These are phyloP conservation scores for Penicillium fimorum DNA, from an alignment of 495 filamentous ascomycete species.

Conservation along the genomic window DNA sequence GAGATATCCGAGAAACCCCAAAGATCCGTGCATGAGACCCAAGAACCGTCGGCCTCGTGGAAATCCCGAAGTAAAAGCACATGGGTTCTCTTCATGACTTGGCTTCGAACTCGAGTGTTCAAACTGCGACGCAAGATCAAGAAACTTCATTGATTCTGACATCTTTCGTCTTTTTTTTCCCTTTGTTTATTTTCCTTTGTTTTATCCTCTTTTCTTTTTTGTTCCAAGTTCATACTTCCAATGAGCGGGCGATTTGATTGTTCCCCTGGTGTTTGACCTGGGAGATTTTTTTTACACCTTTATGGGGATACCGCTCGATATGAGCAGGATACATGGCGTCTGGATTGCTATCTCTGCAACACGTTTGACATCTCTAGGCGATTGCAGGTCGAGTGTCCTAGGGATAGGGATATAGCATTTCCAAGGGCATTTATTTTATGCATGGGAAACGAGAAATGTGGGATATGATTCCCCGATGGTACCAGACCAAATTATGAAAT, in stretches of 20 bases:
- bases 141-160: constrained; percentile 26
- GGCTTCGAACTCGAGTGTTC: constrained; percentile 48
- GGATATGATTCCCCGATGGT: constrained; percentile 1
- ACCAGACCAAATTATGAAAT: constrained; percentile 6
- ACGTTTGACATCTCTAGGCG: constrained; percentile 2
- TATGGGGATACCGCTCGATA: constrained; percentile 6
- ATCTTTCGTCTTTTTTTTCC: constrained; percentile 2
- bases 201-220: neutral
- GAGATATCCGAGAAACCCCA: constrained; percentile 19
- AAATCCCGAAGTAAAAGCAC: constrained; percentile 44
- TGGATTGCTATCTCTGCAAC: constrained; percentile 7
- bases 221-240: constrained; percentile 5
- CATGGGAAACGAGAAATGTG: constrained; percentile 9
- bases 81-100: constrained; percentile 50
- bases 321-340: constrained; percentile 10
- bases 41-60: constrained; percentile 24
- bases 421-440: constrained; percentile 4
- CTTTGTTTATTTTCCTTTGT: constrained; percentile 4
- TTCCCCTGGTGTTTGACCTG: constrained; percentile 5
- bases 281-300: constrained; percentile 9
- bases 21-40: constrained; percentile 1
- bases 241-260: constrained; percentile 15
- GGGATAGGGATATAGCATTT: constrained; percentile 2
- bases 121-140: constrained; percentile 42
- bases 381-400: constrained; percentile 11